phyloP scores from a whole-genome alignment of 352 stramenopile genomes.

The Elongisporangium prolatum region DNA sequence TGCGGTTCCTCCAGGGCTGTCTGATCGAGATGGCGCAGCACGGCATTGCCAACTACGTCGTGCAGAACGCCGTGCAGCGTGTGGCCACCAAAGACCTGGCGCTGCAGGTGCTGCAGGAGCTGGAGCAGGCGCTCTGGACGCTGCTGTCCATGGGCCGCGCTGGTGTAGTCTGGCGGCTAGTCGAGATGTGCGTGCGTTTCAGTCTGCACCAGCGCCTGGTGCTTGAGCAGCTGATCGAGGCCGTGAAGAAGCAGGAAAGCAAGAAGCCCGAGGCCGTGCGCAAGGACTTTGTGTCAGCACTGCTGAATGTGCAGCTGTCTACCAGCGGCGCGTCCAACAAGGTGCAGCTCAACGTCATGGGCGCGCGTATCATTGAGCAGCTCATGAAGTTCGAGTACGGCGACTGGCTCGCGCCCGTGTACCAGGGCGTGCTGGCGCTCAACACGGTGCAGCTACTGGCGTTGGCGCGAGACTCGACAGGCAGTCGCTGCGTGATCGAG shows the following conservation, averaged over 20 bases:
- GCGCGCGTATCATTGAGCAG: conserved; percentile 69
- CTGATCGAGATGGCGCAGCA: conserved; percentile 71
- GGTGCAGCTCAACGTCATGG: conserved; percentile 73
- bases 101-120: conserved; percentile 45
- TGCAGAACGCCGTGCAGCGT: conserved; percentile 66
- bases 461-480: conserved; percentile 73
- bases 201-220: conserved; percentile 45
- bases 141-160: conserved; percentile 64
- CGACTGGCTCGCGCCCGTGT: conserved; percentile 44
- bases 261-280: conserved; percentile 72
- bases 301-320: conserved; percentile 66
- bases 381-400: conserved; percentile 57
- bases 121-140: conserved; percentile 58
- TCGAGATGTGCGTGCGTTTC: conserved; percentile 69
- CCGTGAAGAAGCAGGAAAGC: conserved; percentile 69
- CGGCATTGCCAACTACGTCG: conserved; percentile 79
- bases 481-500: conserved; percentile 72
- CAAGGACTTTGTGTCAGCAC: conserved; percentile 55
- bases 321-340: conserved; percentile 42
- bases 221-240: conserved; percentile 46
- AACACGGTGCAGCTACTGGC: conserved; percentile 68
- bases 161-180: conserved; percentile 73
- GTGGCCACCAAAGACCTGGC: conserved; percentile 39
- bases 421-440: conserved; percentile 54
- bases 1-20: conserved; percentile 51